Evolutionary conservation across 805 yeast genomes (phyloP), one percentile per base, ranked within the genome.

Genomic region (Candida boidinii): DNA sequence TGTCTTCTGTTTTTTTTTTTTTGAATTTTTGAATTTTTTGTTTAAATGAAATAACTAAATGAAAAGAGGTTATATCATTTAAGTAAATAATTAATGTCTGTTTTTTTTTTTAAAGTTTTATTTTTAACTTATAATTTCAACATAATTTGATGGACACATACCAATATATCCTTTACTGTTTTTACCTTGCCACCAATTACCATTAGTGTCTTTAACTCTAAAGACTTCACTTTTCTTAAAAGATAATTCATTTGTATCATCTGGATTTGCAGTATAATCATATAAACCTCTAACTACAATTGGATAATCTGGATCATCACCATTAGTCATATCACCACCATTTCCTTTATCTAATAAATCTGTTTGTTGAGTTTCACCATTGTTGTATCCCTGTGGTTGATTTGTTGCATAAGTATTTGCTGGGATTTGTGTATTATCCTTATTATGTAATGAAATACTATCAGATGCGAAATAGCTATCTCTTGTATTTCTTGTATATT

Each of bases 141-240:
- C 88, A 52, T 90, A 90, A 58, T 90, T 92, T 48, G 94, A 80
- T 31, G 98, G 97, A 57, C 95, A 87, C 48, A 90, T 90, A 44
- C 97, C 98, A 28, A 86, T 82, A 54, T 87, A 92, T 22, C 98
- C 98, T 45, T 76, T 81, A 7, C 80, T 68, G 50, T 88, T 74
- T 55, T 82, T 76, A 26, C 95, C 96, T 60, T 87, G 95, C 97
- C 97, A 90, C 98, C 98, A 90, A 60, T 94, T 79, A 29, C 96
- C 96, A 43, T 83, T 83, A 36, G 86, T 85, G 51, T 90, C 96
- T 45, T 85, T 85, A 22, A 90, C 94, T 48, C 79, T 86, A 55
- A 90, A 69, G n/a, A 86, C 63, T 56, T 90, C 97, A 35, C 92
- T 96, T 56, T 88, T 86, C 42, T 70, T 76, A 50, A 90, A 92